Base-by-base conservation (phyloP, 2,329 filamentous ascomycete species). In the Davidsoniella eucalypti region DNA sequence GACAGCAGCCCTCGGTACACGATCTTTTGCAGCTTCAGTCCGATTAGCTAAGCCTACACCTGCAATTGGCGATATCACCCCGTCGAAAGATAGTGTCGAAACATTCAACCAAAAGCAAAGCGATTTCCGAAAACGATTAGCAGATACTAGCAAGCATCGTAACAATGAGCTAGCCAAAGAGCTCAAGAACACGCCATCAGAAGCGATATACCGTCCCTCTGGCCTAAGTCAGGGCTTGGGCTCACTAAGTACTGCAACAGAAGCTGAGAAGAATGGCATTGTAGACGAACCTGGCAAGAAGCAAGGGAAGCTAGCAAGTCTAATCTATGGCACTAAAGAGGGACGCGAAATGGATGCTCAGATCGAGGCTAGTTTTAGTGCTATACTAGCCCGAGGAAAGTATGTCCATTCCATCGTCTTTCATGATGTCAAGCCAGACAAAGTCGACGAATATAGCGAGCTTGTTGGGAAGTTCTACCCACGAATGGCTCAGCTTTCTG, bases 391-490 rank as follows among this genome's bases (percentile, higher is more conserved):
- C 21, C 78, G 92, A 56, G 92, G 92, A 61, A 98, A 98, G 69
- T 98, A 98, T 61, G 88, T 98, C 50, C 92, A 98, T 67, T 93
- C 87, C 44, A 95, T 98, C 64, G 87, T 94, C 53, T 87, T 94
- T 62, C 92, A 98, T 69, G 78, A 93, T 55, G 92, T 98, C 57
- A 87, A 93, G 69, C 87, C 88, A 54, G 87, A 95, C 60, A 92
- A 87, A 68, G 85, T 95, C 44, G 87, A 95, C 55, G 90, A 96
- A 61, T 98, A 98, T 62, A 81, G 90, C 47, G 75, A 90, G 52
- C 72, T 96, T 46, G 86, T 96, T 12, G 87, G 92, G 54, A 72
- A 76, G 37, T 96, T 87, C 84, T 98, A 98, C 62, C 90, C 92
- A 7, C 79, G 77, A 61, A 87, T 96, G 75, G 92, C 92, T 43